Percentiles rank a stretch among this genome's conserved stretches.
These are phyloP conservation scores for Skeletonema grethae DNA, from an alignment of 108 stramenopile genomes.

Conservation along the genomic window DNA sequence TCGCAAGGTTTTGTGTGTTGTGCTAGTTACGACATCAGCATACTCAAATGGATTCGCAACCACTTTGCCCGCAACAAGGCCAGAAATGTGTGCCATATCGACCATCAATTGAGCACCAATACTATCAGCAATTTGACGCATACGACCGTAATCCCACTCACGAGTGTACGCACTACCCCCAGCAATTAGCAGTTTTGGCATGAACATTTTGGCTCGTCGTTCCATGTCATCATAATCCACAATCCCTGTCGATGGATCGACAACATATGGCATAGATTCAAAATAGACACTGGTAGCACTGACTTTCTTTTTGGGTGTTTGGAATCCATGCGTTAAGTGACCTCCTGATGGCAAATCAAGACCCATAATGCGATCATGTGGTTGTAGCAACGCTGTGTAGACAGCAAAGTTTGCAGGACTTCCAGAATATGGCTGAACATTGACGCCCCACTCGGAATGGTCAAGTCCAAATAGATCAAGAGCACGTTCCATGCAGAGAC, in stretches of 20 bases:
- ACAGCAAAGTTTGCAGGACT: conserved; percentile 99
- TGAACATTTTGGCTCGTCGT: conserved; percentile 92
- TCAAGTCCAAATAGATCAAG: conserved; percentile 87
- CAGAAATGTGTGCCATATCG: conserved; percentile 99
- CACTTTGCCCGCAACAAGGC: conserved; percentile 94
- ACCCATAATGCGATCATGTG: conserved; percentile 99
- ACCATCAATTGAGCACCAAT: conserved; percentile 97
- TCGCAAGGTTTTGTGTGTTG: conserved; percentile 99
- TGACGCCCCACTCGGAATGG: conserved; percentile 95
- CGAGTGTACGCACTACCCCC: conserved; percentile 99
- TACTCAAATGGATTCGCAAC: conserved; percentile 92
- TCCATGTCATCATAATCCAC: conserved; percentile 98
- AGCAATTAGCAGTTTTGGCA: conserved; percentile 97
- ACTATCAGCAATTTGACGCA: conserved; percentile 96
- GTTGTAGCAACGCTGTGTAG: conserved; percentile 95
- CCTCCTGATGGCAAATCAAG: conserved; percentile 99
- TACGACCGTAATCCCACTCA: conserved; percentile 98
- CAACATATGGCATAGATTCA: conserved; percentile 98
- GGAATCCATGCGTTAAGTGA: conserved; percentile 98
- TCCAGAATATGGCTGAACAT: conserved; percentile 96
- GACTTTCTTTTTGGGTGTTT: conserved; percentile 96
- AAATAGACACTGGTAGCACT: conserved; percentile 99
- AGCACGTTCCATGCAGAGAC: conserved; percentile 92
- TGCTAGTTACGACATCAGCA: conserved; percentile 99
- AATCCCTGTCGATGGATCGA: conserved; percentile 87